Base-by-base conservation (phyloP, 2,329 filamentous ascomycete species). In the Fusarium coffeatum region DNA sequence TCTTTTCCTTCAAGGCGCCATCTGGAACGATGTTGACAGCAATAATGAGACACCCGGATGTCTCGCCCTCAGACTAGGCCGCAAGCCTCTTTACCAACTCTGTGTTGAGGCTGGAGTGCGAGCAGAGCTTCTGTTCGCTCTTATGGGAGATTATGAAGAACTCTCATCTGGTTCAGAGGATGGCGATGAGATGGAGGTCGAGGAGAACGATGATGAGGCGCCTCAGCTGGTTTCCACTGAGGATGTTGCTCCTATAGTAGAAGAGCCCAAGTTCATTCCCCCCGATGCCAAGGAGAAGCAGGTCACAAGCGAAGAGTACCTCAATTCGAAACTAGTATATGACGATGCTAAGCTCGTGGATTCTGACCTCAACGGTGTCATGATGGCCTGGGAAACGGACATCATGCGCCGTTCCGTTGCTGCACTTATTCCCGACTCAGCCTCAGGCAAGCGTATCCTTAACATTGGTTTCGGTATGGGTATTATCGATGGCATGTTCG, bases 401-500 rank as follows among this genome's bases (percentile, higher is more conserved):
- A 96, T 97, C 73, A 97, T 97, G 93, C 87, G 87, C 64, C 86
- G 88, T 53, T 93, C 92, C 57, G 93, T 93, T 47, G 86, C 90
- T 66, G 86, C 88, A 16, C 83, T 97, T 2, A 83, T 90, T 8
- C 83, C 83, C 0, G 76, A 81, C 45, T 72, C 76, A 7, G 61
- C 67, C 32, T 68, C 76, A 1, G 92, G 90, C 3, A 87, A 92
- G 69, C 87, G 89, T 47, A 88, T 96, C 40, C 87, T 97, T 66
- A 97, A 97, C 77, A 89, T 97, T 60, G 94, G 94, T 8, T 94
- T 97, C 74, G 94, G 93, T 8, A 96, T 97, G 92, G 93, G 93
- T 45, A 97, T 97, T 63, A 87, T 97, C 56, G 93, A 97, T 77
- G 84, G 83, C 53, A 89, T 94, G 80, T 92, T 97, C 72, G 88